phyloP scores from a whole-genome alignment of 257 asterid genomes.

The Nicotiana knightiana region DNA sequence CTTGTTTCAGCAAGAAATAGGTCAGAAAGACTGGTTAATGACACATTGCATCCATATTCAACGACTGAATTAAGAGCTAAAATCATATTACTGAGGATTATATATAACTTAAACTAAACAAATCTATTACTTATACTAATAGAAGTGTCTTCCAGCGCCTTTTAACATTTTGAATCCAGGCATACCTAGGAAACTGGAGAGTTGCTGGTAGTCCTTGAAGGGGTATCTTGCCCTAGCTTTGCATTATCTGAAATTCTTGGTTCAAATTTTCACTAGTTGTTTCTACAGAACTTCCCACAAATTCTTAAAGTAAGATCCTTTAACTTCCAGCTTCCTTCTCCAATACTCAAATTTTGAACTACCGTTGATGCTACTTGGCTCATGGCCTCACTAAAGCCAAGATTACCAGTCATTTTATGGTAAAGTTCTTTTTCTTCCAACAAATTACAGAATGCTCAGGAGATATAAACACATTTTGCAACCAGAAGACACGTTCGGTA shows the following conservation, averaged over 20 bases:
- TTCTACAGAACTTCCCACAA: background rate
- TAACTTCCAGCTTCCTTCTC: background rate
- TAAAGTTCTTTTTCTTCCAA: background rate
- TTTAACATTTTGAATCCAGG: no score
- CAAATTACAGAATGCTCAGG: background rate
- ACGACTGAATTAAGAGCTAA: background rate
- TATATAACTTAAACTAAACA: background rate
- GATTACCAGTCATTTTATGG: background rate
- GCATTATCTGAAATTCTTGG: background rate
- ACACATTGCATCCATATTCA: background rate
- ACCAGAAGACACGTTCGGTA: background rate
- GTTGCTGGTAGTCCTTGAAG: background rate
- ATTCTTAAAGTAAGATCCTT: background rate
- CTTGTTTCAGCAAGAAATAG: background rate
- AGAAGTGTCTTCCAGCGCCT: background rate
- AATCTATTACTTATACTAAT: background rate
- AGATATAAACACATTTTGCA: background rate
- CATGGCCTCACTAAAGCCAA: background rate
- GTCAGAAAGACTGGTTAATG: background rate
- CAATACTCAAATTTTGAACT: background rate
- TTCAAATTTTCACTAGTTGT: background rate
- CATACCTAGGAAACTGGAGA: background rate
- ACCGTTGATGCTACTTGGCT: background rate
- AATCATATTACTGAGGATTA: background rate
- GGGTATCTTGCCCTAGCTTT: background rate